Base-by-base conservation (phyloP, 768 basidiomycete genomes). In the Holtermanniella nyarrowii region DNA sequence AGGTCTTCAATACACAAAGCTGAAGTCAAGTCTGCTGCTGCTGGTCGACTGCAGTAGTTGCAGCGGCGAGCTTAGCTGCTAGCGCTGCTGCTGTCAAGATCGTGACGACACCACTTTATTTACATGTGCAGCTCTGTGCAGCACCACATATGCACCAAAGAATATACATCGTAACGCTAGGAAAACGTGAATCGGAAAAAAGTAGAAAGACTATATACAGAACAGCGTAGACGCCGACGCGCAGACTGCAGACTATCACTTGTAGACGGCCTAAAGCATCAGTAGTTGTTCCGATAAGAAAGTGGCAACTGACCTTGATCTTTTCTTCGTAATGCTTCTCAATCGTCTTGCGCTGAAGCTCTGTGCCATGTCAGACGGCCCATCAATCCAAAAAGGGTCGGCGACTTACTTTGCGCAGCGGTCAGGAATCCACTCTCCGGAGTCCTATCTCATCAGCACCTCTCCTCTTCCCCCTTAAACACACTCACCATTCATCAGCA, bases 361-460 rank as follows among this genome's bases (percentile, higher is more conserved):
- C 69, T 66, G 48, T 10, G 16, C n/a, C 44, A 14, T 1, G 10
- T 13, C 42, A 20, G 14, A 37, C n/a, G n/a, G 3, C n/a, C 46
- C n/a, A 24, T 39, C 31, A 4, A 23, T 26, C 22, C 13, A 26
- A 37, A 7, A 24, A 21, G 7, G 1, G 5, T 5, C 12, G 14
- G 25, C 16, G 25, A 67, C 65, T 64, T 49, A 67, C 65, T 91
- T 77, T 88, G 86, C 51, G 89, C 88, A 13, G 88, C 86, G 0
- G 89, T 91, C 44, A 90, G 81, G 37, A 91, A 76, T 37, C 87
- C 89, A 54, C 70, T 86, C 76, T 91, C 85, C 0, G 89, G 86
- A 4, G 88, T 90, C 48, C 48, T 46, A 40, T 16, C 16, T 16
- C 5, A 5, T 48, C 46, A 48, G 24, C 7, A n/a, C 14, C 31